phyloP scores from a whole-genome alignment of 495 filamentous ascomycete genomes.

The Monascus purpureus region DNA sequence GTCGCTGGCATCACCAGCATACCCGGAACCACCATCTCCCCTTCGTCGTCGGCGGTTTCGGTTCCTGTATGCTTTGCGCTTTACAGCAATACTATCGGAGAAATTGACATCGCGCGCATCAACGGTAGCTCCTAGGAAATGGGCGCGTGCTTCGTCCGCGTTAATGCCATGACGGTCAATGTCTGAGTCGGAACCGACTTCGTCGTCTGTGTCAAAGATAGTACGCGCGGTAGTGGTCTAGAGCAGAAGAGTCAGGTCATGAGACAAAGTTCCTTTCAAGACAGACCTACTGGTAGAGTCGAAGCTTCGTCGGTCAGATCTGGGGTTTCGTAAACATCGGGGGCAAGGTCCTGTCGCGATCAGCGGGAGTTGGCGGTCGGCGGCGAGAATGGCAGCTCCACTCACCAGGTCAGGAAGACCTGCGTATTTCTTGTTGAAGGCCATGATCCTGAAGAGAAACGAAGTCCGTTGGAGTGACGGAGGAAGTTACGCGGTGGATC shows the following conservation, averaged over 20 bases:
- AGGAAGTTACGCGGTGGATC: too few relatives aligned
- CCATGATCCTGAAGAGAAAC: constrained; percentile 14
- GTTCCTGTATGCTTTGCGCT: constrained; percentile 67
- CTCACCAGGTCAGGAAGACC: constrained; percentile 70
- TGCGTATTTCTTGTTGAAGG: constrained; percentile 62
- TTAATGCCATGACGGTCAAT: constrained; percentile 64
- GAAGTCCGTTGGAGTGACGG: too few relatives aligned
- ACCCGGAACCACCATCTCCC: constrained; percentile 35
- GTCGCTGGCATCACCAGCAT: constrained; percentile 52
- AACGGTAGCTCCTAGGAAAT: constrained; percentile 60
- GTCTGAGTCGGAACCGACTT: constrained; percentile 35
- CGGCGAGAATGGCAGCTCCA: constrained; percentile 2
- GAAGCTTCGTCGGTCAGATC: constrained; percentile 79
- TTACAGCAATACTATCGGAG: constrained; percentile 64
- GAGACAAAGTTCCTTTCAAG: too few relatives aligned
- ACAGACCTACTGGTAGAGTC: constrained; percentile 50
- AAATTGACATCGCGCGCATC: constrained; percentile 67
- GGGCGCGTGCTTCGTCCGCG: constrained; percentile 61
- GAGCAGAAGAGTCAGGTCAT: constrained; percentile 5
- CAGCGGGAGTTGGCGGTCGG: constrained; percentile 6
- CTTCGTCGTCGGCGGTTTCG: constrained; percentile 50
- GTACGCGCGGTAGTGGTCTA: constrained; percentile 54
- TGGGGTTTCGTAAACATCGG: constrained; percentile 92
- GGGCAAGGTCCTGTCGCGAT: constrained; percentile 81
- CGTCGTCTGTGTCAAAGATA: constrained; percentile 45